Evolutionary conservation across 2,329 filamentous ascomycete species (phyloP).

Genomic region (Epichloe gansuensis): DNA sequence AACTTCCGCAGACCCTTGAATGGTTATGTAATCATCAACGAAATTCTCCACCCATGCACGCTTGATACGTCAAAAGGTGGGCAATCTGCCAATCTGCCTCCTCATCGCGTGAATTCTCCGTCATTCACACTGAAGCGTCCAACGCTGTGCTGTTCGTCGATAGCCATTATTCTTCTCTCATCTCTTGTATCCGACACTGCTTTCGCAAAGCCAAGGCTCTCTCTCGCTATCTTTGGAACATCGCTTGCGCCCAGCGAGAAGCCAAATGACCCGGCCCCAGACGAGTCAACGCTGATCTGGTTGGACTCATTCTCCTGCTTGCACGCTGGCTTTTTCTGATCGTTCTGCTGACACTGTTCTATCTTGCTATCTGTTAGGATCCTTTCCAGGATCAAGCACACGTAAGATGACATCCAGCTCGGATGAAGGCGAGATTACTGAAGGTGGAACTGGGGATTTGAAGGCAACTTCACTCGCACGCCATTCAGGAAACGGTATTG

Average conservation of each 20-base stretch:
- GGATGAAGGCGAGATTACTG: constrained; percentile 78
- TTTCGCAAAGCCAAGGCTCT: neutral
- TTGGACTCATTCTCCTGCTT: constrained; percentile 28
- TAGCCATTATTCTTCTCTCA: neutral
- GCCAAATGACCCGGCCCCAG: constrained; percentile 18
- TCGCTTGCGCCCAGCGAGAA: constrained; percentile 4
- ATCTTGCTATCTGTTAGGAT: constrained; percentile 3
- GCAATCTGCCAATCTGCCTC: neutral
- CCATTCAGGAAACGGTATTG: constrained; percentile 71
- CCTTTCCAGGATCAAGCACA: constrained; percentile 11
- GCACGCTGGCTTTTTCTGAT: constrained; percentile 15
- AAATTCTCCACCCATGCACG: neutral
- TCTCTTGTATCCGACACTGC: neutral
- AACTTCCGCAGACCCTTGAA: too few species aligned
- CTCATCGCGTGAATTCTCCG: neutral
- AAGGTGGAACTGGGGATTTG: constrained; percentile 48
- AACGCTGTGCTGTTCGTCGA: neutral
- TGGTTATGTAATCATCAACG: constrained; percentile 2
- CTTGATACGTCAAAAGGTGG: too few species aligned
- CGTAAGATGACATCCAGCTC: constrained; percentile 42
- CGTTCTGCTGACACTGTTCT: constrained; percentile 23
- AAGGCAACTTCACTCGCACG: constrained; percentile 84
- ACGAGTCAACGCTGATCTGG: constrained; percentile 28
- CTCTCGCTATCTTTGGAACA: neutral
- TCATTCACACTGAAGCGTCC: neutral